Percentiles rank a stretch among this genome's conserved stretches.
Evolutionary conservation across 306 rosid genomes (phyloP).

Genomic region (Prunus mongolica): DNA sequence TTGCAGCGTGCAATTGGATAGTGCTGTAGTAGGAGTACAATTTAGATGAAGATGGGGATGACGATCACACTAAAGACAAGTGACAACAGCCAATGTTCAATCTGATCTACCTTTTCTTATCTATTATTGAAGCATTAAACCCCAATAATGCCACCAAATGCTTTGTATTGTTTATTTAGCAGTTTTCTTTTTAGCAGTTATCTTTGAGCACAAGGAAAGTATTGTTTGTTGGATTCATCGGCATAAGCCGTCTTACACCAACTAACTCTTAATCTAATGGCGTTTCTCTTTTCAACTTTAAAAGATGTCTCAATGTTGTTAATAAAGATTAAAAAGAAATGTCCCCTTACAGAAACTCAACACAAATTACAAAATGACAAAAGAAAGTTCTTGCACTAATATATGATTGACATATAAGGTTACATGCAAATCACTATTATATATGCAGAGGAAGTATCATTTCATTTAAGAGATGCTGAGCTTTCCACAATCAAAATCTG

Average conservation of each 20-base stretch:
- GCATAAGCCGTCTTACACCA: neutral
- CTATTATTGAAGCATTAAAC: too few relatives aligned
- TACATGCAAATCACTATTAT: neutral
- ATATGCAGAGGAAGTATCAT: neutral
- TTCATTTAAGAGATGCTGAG: conserved; percentile 22
- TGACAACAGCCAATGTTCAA: too few relatives aligned
- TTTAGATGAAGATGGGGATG: too few relatives aligned
- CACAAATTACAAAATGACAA: neutral
- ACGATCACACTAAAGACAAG: too few relatives aligned
- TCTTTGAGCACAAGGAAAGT: neutral
- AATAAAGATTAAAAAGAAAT: neutral
- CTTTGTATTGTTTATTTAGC: neutral
- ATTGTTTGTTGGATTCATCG: neutral
- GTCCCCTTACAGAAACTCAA: neutral
- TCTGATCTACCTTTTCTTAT: too few relatives aligned
- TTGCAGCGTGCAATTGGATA: neutral
- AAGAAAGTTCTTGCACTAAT: too few relatives aligned
- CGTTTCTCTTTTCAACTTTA: neutral
- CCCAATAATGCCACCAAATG: neutral
- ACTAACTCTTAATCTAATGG: neutral
- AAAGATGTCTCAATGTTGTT: neutral
- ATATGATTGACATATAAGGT: neutral
- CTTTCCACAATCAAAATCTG: conserved; percentile 60
- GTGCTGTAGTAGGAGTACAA: too few relatives aligned
- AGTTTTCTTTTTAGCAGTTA: neutral